Evolutionary conservation across 805 yeast species (phyloP), one percentile per base, ranked within the genome.

Genomic region (Torulaspora franciscae): DNA sequence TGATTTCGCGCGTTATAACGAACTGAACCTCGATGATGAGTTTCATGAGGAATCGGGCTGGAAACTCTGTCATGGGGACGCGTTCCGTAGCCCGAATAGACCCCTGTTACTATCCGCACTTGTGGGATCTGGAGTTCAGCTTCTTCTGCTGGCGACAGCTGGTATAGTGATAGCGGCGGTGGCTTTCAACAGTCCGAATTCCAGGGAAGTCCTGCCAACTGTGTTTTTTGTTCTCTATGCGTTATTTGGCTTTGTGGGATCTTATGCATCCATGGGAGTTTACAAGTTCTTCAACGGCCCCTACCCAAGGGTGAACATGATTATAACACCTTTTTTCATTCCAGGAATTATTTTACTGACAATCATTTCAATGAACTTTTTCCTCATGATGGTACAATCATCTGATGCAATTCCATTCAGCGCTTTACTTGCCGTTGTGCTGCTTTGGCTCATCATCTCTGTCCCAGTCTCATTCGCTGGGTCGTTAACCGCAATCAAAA

Each of bases 321-420:
- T 83, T 15, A 70, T 91, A 51, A 84, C 96, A 1, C 98, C 98
- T 38, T 26, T 80, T 1, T 63, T 89, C 34, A 89, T 93, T 33
- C 99, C 99, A n/a, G 89, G 91, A 15, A 49, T 72, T 11, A 71
- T 88, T 27, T 84, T 93, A 53, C 54, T 68, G 1, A 63, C 76
- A 7, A 81, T 93, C 52, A 54, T 87, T 22, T 71, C 80, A 46
- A 73, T 90, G 67, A 93, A 93, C 67, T 80, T 91, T 69, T 83
- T 90, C 66, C 74, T 93, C 60, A 76, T 90, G 37, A 75, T 73
- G 57, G 91, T 74, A 14, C 74, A 79, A 35, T 86, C 96, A 0
- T 88, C 97, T 0, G 98, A 97, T 38, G 97, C 97, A 1, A 87
- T 91, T 47, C 99, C 99, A 37, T 67, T 84, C 37, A 95, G 95